phyloP scores from a whole-genome alignment of 108 stramenopile genomes.

The Nannochloropsis granulata region DNA sequence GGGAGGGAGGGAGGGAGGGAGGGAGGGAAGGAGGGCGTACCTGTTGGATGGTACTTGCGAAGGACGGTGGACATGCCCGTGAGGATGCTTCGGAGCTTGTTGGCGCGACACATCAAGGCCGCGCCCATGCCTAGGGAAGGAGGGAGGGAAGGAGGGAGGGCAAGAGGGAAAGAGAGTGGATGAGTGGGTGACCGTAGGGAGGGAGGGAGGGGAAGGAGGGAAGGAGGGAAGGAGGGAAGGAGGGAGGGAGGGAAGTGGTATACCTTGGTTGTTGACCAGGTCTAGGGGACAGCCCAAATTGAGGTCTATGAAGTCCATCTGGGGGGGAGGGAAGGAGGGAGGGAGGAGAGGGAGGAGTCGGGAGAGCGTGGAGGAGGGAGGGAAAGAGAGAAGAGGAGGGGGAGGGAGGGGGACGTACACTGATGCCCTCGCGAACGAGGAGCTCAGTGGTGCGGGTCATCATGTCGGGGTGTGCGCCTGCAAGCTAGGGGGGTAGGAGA shows the following conservation, averaged over 20 bases:
- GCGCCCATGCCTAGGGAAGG: too few relatives aligned
- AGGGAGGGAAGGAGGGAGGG: not conserved
- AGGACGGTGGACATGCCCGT: too few relatives aligned
- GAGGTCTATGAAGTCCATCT: constrained; percentile 90
- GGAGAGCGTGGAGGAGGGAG: not conserved
- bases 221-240: not conserved
- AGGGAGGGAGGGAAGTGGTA: not conserved
- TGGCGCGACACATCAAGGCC: too few relatives aligned
- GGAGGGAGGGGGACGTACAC: not conserved
- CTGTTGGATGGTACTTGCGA: too few relatives aligned
- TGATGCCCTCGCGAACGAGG: constrained; percentile 27
- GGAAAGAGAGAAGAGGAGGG: not conserved
- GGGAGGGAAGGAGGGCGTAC: too few relatives aligned
- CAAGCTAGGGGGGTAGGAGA: constrained; percentile 44
- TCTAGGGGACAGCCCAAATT: constrained; percentile 97
- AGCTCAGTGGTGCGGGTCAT: constrained; percentile 56
- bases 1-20: not conserved
- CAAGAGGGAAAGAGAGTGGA: not conserved
- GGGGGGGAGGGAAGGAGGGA: not conserved
- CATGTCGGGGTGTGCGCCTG: constrained; percentile 72
- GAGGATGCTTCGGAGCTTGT: too few relatives aligned
- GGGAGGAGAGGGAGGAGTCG: not conserved
- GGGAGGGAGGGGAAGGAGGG: not conserved
- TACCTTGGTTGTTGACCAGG: constrained; percentile 77
- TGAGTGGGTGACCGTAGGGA: not conserved